Evolutionary conservation across 257 asterid species (phyloP).

Genomic region (Solanum medicagineum): DNA sequence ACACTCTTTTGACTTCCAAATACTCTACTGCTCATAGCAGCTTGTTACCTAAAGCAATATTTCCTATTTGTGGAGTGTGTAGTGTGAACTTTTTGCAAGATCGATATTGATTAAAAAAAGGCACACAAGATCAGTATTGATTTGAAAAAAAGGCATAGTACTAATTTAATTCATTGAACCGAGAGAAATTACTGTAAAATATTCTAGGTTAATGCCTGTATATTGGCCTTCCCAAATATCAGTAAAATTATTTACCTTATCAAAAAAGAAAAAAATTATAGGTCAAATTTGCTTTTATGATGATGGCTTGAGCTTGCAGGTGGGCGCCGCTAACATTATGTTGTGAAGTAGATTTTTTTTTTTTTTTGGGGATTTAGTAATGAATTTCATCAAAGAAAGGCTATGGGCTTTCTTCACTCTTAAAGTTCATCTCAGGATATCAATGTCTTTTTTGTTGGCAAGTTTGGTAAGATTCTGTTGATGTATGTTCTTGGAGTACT

Average conservation of each 20-base stretch:
- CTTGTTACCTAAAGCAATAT: neutral
- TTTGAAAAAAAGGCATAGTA: neutral
- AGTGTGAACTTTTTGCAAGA: neutral
- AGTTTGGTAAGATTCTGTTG: neutral
- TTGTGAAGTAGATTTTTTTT: neutral
- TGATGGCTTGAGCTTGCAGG: neutral
- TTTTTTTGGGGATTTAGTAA: neutral
- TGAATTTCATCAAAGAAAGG: neutral
- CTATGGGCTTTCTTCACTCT: neutral
- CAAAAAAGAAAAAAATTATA: neutral
- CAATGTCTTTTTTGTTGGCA: neutral
- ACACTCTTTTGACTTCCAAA: neutral
- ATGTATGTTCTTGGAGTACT: neutral
- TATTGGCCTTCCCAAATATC: neutral
- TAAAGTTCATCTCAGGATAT: neutral
- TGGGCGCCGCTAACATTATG: neutral
- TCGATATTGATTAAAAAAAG: neutral
- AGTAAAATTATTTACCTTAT: neutral
- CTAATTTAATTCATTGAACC: neutral
- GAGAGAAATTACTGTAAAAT: neutral
- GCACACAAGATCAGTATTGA: neutral
- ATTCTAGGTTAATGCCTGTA: neutral
- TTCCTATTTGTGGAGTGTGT: neutral
- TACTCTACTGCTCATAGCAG: neutral
- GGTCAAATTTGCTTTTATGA: neutral